Evolutionary conservation across 2,329 filamentous ascomycete species (phyloP), one percentile per base, ranked within the genome.

Genomic region (Lecanicillium sp.): DNA sequence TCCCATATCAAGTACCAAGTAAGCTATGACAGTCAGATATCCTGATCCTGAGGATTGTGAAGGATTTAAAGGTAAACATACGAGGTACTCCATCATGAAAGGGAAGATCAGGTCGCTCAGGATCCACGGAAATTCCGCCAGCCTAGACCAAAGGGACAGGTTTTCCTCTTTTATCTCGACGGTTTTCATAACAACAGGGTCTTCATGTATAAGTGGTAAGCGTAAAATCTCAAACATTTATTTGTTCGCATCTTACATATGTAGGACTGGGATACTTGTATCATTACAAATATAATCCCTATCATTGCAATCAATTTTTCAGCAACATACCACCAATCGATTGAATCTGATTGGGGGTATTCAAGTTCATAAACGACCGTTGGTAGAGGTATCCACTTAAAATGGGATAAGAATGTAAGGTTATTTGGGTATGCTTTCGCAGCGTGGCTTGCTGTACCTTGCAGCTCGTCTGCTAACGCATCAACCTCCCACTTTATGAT

Each of bases 1-100:
- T 83, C 78, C 85, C 85, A 90, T 47, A 89, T 88, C 19, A 90
- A 71, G 55, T 88, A 89, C 80, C 84, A 90, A 0, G 77, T 71
- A 41, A 86, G 70, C 62, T 68, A 36, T 22, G 8, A 5, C 6
- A 13, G 17, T 34, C n/a, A 34, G 32, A n/a, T n/a, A n/a, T n/a
- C n/a, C 11, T 16, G n/a, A 20, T 32, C 3, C 18, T 18, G 19
- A 15, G 25, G 11, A 25, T 30, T 6, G 22, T 7, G 11, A 25
- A 25, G 22, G 6, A 25, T 25, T 11, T 25, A 11, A 7, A 11
- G 22, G 4, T 14, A 17, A 17, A 43, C 58, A 46, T 46, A 69
- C 65, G 37, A 89, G 60, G 45, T 87, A 86, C 54, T 89, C 83
- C 60, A 87, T 77, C 61, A 89, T 76, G 45, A 90, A 80, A 0